Evolutionary conservation across 2,329 filamentous ascomycete species (phyloP).

Genomic region (Colletotrichum noveboracense): DNA sequence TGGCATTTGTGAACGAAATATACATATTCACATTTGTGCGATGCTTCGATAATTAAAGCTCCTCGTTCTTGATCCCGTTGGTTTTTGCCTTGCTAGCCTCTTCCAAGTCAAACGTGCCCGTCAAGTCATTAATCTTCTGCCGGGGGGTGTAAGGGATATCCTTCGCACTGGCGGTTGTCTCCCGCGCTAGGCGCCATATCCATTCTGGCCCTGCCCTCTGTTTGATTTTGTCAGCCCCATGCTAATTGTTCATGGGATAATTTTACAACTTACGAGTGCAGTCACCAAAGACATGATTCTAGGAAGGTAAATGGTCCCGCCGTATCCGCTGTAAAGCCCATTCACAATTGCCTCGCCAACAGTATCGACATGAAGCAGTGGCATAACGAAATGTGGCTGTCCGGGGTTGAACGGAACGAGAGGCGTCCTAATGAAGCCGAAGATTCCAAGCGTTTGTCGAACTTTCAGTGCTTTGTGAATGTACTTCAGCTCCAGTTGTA

Average conservation of each 20-base stretch:
- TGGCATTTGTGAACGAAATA: not conserved
- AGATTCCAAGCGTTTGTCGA: conserved; percentile 31
- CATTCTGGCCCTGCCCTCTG: conserved; percentile 28
- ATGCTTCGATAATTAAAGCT: not conserved
- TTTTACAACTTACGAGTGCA: conserved; percentile 28
- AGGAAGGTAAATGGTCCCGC: conserved; percentile 33
- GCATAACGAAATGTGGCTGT: conserved; percentile 32
- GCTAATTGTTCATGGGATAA: fast-evolving
- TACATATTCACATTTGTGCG: not conserved
- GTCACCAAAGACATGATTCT: conserved; percentile 29
- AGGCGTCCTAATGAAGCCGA: conserved; percentile 37
- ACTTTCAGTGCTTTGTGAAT: conserved; percentile 32
- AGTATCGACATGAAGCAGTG: conserved; percentile 36
- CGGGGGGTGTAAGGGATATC: not conserved
- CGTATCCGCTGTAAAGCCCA: conserved; percentile 33
- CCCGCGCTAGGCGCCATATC: conserved; percentile 16
- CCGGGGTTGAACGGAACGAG: conserved; percentile 30
- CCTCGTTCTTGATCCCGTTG: not conserved
- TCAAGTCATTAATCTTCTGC: conserved; percentile 2
- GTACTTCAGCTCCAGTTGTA: conserved; percentile 34
- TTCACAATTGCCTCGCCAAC: conserved; percentile 34
- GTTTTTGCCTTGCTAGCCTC: not conserved
- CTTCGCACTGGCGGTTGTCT: not conserved
- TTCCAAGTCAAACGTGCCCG: not conserved
- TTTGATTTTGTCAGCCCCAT: not conserved